phyloP scores from a whole-genome alignment of 768 basidiomycete species.

The Bullera alba region DNA sequence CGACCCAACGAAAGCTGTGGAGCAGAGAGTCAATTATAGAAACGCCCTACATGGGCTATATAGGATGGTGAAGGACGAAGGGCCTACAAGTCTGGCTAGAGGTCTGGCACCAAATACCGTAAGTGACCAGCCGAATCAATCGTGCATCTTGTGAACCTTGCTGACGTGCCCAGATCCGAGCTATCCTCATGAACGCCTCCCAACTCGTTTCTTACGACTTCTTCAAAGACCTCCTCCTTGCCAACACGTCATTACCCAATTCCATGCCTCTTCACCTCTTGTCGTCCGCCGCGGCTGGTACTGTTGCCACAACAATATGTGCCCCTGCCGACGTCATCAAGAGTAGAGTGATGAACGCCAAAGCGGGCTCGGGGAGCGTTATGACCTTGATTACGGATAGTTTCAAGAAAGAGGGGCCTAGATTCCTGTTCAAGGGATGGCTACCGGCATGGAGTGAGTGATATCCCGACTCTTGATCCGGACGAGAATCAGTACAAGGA shows the following conservation, averaged over 20 bases:
- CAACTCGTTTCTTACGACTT: constrained; percentile 44
- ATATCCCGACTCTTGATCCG: background rate
- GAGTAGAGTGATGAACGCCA: constrained; percentile 38
- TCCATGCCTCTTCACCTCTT: constrained; percentile 42
- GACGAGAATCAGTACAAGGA: background rate
- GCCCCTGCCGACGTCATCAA: constrained; percentile 45
- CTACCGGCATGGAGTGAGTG: constrained; percentile 45
- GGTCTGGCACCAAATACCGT: constrained; percentile 41
- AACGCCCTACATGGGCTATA: constrained; percentile 41
- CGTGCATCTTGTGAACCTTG: background rate
- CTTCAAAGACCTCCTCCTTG: constrained; percentile 38
- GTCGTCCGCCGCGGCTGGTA: constrained; percentile 38
- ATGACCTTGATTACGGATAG: constrained; percentile 22
- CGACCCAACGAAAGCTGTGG: constrained; percentile 36
- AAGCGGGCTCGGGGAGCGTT: constrained; percentile 7
- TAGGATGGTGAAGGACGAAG: constrained; percentile 39
- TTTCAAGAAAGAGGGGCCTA: constrained; percentile 32
- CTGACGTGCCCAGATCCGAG: constrained; percentile 30
- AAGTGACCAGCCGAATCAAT: constrained; percentile 1
- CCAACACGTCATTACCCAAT: constrained; percentile 21
- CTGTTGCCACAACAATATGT: constrained; percentile 43
- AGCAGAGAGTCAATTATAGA: constrained; percentile 29
- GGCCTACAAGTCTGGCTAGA: constrained; percentile 22
- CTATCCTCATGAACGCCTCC: constrained; percentile 43
- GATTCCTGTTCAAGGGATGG: constrained; percentile 45